Base-by-base conservation (phyloP, 176 grass and related monocot species). In the Aegilops sharonensis region DNA sequence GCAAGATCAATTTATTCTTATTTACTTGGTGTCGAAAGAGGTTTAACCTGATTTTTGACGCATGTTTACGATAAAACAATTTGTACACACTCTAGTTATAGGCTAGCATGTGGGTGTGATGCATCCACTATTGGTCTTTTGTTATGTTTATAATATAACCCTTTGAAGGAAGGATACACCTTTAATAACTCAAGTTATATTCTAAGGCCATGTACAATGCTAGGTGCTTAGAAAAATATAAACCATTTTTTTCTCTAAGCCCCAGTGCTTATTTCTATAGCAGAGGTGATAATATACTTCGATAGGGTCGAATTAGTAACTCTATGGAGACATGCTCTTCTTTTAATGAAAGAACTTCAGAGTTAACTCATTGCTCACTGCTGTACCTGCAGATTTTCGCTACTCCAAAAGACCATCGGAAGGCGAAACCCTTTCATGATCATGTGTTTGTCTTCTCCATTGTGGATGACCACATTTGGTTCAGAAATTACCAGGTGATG, bases 391-490 rank as follows among this genome's bases (percentile, higher is more conserved):
- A 98, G 93, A 79, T 98, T 32, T 98, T 98, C 64, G 84, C 84
- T 65, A 98, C 88, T 21, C 96, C 96, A 40, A 98, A 98, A 90
- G 90, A 87, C 39, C 92, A 98, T 42, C 79, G 93, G 20, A 98
- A 95, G 72, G 61, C 84, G 37, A 98, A 98, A 77, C 96, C 93
- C 63, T 98, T 98, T 70, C 92, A 95, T 85, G 96, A 95, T 40
- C 96, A 95, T 82, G 90, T 98, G 65, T 92, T 92, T 87, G 88
- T 91, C 64, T 98, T 98, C 86, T 94, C 93, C 43, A 92, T 98
- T 13, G 81, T 95, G n/a, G 96, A 98, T 88, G 88, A 90, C 21
- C 96, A 98, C 85, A 72, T 98, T 84, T 98, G 96, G 93, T 95
- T 98, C 80, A 85, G 96, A 70, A 98, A 95, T 90, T 98, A 98